Conservation (phyloP, 345 rosid genomes). For the Acer campestre region DNA sequence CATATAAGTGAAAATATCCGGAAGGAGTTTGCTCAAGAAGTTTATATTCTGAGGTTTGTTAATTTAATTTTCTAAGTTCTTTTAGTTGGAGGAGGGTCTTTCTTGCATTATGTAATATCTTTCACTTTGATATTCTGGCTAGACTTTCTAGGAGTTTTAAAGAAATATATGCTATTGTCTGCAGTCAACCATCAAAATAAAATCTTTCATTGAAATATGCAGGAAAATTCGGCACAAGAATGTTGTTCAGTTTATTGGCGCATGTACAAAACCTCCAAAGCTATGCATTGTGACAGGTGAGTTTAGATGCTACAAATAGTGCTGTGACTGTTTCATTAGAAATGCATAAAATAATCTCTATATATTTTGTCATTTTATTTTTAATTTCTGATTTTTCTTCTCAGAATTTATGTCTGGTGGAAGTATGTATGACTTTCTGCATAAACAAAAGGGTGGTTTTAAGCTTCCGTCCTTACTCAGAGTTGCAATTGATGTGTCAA, state of each 20-base stretch:
- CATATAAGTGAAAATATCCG: conserved; percentile 39
- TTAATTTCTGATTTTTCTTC: conserved; percentile 13
- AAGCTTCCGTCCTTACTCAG: conserved; percentile 52
- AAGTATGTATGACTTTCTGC: conserved; percentile 65
- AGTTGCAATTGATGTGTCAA: conserved; percentile 68
- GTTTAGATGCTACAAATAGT: background rate
- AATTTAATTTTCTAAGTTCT: background rate
- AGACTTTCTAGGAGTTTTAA: background rate
- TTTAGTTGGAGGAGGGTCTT: background rate
- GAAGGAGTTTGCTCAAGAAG: conserved; percentile 57
- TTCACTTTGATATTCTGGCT: background rate
- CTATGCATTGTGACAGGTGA: conserved; percentile 65
- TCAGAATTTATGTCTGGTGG: conserved; percentile 74
- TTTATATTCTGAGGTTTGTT: conserved; percentile 56
- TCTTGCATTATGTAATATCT: background rate
- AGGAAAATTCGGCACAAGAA: conserved; percentile 69
- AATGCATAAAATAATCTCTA: background rate
- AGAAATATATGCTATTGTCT: background rate
- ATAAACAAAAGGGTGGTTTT: conserved; percentile 51
- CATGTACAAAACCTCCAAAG: conserved; percentile 58
- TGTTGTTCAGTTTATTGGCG: conserved; percentile 66
- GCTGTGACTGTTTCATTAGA: background rate
- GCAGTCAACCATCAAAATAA: conserved; percentile 8
- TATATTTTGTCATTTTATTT: background rate
- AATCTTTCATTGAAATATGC: conserved; percentile 22